Base-by-base conservation (phyloP, 768 basidiomycete species). In the Trametes punicea region DNA sequence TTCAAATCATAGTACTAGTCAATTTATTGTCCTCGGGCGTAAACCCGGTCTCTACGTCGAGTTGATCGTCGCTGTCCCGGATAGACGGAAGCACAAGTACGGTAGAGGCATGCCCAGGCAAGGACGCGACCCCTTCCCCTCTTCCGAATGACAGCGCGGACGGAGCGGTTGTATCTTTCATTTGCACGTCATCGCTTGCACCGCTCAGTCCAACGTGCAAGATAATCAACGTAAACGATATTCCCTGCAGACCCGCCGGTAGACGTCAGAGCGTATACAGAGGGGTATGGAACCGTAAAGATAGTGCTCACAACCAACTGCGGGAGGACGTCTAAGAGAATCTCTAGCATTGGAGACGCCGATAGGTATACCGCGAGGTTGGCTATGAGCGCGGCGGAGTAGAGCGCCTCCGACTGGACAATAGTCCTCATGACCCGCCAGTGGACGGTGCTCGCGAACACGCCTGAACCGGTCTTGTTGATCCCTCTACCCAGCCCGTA, bases 361-460 rank as follows among this genome's bases (percentile, higher is more conserved):
- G 0, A 15, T 18, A n/a, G n/a, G n/a, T 42, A 53, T 1, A 31
- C 21, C 4, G 29, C 33, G 25, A 53, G 42, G 33, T 46, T 53
- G 33, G 46, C 11, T 10, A 53, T 34, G 16, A 53, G 16, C n/a
- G 25, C 44, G 9, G 21, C 9, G 8, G 51, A 53, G 10, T 53
- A 46, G 6, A 42, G 15, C 2, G 20, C 41, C 25, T 53, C 31
- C 16, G 42, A 53, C 27, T 45, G 33, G 21, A 53, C 29, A 34
- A 53, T 45, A 1, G 51, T 53, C 41, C 27, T 16, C 51, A 46
- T 46, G 9, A 45, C 51, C 31, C 25, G 23, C 51, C 51, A 46
- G 10, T 36, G 44, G 16, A 44, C n/a, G 10, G 41, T 23, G 6
- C 9, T 34, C 23, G 2, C 26, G 39, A 13, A 5, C 25, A 11